Conservation (phyloP, 306 rosid species). For the Begonia fuchsioides region DNA sequence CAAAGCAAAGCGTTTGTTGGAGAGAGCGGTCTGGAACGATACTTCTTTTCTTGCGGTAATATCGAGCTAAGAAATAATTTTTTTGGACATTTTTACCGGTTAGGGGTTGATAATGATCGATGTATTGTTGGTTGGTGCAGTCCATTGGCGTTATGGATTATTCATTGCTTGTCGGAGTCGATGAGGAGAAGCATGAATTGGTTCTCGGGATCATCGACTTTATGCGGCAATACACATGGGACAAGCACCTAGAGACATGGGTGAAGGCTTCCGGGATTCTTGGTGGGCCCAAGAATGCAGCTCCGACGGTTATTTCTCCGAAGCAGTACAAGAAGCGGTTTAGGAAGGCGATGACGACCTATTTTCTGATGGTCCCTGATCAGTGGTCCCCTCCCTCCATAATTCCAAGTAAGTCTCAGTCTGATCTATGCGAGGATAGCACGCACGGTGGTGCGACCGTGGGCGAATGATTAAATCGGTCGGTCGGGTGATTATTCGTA, state of each 20-base stretch:
- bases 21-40: constrained; percentile 97
- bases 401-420: constrained; percentile 40
- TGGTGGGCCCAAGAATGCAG: constrained; percentile 75
- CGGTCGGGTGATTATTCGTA: not conserved
- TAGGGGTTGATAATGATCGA: constrained; percentile 1
- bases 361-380: constrained; percentile 96
- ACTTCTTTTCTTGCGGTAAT: constrained; percentile 84
- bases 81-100: constrained; percentile 2
- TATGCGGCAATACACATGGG: constrained; percentile 99
- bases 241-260: constrained; percentile 98
- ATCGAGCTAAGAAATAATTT: constrained; percentile 12
- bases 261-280: constrained; percentile 92
- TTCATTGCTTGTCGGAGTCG: constrained; percentile 87
- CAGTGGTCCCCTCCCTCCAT: constrained; percentile 69
- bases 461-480: not conserved
- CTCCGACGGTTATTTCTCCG: constrained; percentile 86
- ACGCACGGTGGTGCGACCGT: constrained; percentile 25
- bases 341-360: constrained; percentile 93
- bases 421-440: constrained; percentile 56
- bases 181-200: constrained; percentile 79
- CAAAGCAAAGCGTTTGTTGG: constrained; percentile 78
- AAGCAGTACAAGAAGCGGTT: constrained; percentile 89
- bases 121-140: constrained; percentile 30
- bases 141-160: constrained; percentile 92
- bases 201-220: constrained; percentile 94